These are phyloP conservation scores for Hebeloma cylindrosporum DNA, from an alignment of 768 basidiomycete genomes.

Conservation along the genomic window DNA sequence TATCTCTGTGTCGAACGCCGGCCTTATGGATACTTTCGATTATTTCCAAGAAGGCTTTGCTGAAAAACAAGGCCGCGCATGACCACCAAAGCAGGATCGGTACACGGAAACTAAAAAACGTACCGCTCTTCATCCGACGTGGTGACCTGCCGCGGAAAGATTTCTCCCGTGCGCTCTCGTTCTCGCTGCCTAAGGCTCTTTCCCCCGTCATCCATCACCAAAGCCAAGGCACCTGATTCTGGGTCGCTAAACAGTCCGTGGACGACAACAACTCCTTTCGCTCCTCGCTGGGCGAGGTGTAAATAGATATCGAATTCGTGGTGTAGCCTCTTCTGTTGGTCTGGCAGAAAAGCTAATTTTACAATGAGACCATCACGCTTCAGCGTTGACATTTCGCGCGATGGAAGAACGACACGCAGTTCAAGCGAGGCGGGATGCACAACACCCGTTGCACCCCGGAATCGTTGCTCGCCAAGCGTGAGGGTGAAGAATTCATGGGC, in stretches of 20 bases:
- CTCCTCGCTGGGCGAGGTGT: background rate
- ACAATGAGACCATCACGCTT: background rate
- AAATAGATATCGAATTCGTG: conserved; percentile 3
- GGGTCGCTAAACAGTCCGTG: conserved; percentile 8
- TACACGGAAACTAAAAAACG: background rate
- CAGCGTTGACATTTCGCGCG: background rate
- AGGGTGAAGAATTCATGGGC: background rate
- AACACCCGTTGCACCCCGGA: background rate
- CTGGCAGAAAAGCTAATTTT: conserved; percentile 3
- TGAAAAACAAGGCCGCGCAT: too few species aligned
- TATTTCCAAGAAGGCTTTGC: too few species aligned
- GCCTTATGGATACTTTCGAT: too few species aligned
- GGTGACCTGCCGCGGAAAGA: too few species aligned
- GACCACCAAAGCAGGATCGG: too few species aligned
- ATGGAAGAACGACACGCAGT: background rate
- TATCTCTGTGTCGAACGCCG: too few species aligned
- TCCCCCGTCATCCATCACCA: conserved; percentile 7
- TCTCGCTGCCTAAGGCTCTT: background rate
- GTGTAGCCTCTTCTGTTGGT: background rate
- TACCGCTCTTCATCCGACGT: too few species aligned
- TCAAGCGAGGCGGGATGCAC: background rate
- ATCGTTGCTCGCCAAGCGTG: background rate
- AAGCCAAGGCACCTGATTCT: background rate
- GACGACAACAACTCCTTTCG: background rate
- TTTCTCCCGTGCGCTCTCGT: too few species aligned